These are phyloP conservation scores for Starmerella gropengiesseri DNA, from an alignment of 805 yeast genomes.

Conservation along the genomic window DNA sequence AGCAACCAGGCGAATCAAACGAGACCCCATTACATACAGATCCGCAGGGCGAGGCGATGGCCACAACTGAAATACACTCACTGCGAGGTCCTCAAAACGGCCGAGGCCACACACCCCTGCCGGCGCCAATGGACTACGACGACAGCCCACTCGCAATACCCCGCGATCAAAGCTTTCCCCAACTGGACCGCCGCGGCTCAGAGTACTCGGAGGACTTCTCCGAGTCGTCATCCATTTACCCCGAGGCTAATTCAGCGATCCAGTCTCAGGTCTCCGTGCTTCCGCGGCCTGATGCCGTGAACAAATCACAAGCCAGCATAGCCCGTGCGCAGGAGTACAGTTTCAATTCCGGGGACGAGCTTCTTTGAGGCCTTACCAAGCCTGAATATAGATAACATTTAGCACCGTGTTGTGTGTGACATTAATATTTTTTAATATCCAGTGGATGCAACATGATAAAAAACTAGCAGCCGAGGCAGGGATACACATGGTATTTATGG, in stretches of 20 bases:
- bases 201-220: constrained; percentile 9
- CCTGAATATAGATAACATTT: no score
- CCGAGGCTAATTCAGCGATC: constrained; percentile 17
- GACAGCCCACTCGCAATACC: no score
- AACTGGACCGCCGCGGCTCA: constrained; percentile 8
- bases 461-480: no score
- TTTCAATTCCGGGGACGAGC: constrained; percentile 1
- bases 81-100: no score
- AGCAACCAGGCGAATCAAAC: no score
- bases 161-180: constrained; percentile 5
- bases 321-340: constrained; percentile 4
- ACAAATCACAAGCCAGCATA: constrained; percentile 14
- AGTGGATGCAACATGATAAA: no score
- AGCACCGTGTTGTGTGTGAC: no score
- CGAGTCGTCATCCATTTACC: constrained; percentile 17
- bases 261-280: constrained; percentile 14
- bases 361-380: background rate
- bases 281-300: background rate
- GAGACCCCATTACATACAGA: no score
- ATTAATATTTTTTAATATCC: background rate
- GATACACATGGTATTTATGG: no score
- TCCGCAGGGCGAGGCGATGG: no score
- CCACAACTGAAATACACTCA: no score
- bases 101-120: constrained; percentile 1
- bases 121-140: constrained; percentile 1